These are phyloP conservation scores for Chrysoporthe austroafricana DNA, from an alignment of 2,329 filamentous ascomycete genomes.

Conservation along the genomic window DNA sequence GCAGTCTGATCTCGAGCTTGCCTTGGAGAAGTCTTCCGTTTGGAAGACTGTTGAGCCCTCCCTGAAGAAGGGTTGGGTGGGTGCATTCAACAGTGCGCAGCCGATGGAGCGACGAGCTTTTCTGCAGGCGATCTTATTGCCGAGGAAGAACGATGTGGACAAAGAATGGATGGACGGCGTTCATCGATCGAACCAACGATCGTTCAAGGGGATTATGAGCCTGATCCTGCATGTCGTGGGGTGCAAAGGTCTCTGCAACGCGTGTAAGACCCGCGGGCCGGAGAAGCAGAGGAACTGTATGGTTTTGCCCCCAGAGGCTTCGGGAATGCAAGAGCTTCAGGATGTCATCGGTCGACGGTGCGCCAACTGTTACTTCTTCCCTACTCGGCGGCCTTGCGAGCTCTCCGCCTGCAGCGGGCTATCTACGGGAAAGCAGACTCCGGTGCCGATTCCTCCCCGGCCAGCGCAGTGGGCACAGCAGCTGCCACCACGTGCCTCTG, in stretches of 20 bases:
- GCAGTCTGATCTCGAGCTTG: background rate
- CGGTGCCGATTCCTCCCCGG: background rate
- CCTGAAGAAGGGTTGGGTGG: background rate
- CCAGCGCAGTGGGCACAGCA: background rate
- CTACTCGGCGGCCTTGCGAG: background rate
- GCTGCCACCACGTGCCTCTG: background rate
- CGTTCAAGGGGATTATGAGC: background rate
- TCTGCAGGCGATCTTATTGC: slow-evolving; percentile 16
- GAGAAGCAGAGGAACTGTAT: slow-evolving; percentile 19
- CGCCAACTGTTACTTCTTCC: slow-evolving; percentile 17
- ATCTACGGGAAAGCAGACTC: slow-evolving; percentile 3
- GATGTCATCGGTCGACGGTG: background rate
- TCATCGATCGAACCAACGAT: background rate
- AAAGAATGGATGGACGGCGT: background rate
- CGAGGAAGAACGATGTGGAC: slow-evolving; percentile 6
- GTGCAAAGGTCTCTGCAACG: background rate
- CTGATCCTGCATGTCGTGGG: slow-evolving; percentile 11
- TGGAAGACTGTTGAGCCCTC: background rate
- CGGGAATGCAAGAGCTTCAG: slow-evolving; percentile 18
- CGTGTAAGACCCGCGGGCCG: background rate
- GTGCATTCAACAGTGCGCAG: background rate
- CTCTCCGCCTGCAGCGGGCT: background rate
- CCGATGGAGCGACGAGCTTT: slow-evolving; percentile 12
- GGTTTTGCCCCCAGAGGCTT: slow-evolving; percentile 14
- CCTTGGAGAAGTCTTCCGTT: background rate